Conservation (phyloP, 2,329 filamentous ascomycete species). For the Neonectria sp. region DNA sequence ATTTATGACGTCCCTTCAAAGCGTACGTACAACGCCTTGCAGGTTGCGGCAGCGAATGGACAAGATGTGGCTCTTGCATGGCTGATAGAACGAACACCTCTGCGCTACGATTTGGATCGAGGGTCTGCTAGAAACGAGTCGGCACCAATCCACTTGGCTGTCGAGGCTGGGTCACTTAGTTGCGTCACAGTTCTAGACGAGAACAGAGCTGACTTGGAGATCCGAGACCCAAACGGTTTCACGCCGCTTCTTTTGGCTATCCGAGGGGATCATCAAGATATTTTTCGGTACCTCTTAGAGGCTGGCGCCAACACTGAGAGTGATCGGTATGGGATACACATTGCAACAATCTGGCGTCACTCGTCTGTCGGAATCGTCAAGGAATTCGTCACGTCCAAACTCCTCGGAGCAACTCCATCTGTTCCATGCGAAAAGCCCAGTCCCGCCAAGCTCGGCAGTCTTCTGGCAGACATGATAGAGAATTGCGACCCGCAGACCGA, state of each 20-base stretch:
- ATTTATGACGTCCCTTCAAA: slow-evolving; percentile 17
- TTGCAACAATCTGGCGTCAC: slow-evolving; percentile 12
- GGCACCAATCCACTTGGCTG: slow-evolving; percentile 42
- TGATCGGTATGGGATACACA: slow-evolving; percentile 19
- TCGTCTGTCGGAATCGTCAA: slow-evolving; percentile 11
- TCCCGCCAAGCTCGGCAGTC: slow-evolving; percentile 26
- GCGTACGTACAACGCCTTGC: slow-evolving; percentile 39
- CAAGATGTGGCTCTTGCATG: slow-evolving; percentile 27
- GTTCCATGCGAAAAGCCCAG: background rate
- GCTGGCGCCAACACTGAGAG: slow-evolving; percentile 20
- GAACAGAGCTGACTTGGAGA: slow-evolving; percentile 31
- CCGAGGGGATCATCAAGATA: slow-evolving; percentile 21
- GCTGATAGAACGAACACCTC: slow-evolving; percentile 37
- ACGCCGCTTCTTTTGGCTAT: slow-evolving; percentile 40
- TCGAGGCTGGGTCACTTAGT: slow-evolving; percentile 32
- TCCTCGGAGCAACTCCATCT: background rate
- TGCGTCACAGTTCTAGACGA: slow-evolving; percentile 37
- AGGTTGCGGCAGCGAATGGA: slow-evolving; percentile 39
- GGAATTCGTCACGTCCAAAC: slow-evolving; percentile 14
- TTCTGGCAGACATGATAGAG: slow-evolving; percentile 36
- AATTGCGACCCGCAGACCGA: slow-evolving; percentile 20
- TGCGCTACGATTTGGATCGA: slow-evolving; percentile 24
- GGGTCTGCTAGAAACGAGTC: slow-evolving; percentile 27
- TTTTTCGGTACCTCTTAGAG: slow-evolving; percentile 36
- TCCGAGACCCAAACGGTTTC: slow-evolving; percentile 33